Evolutionary conservation across 108 stramenopile species (phyloP).

Genomic region (Fragilariopsis cylindrus): DNA sequence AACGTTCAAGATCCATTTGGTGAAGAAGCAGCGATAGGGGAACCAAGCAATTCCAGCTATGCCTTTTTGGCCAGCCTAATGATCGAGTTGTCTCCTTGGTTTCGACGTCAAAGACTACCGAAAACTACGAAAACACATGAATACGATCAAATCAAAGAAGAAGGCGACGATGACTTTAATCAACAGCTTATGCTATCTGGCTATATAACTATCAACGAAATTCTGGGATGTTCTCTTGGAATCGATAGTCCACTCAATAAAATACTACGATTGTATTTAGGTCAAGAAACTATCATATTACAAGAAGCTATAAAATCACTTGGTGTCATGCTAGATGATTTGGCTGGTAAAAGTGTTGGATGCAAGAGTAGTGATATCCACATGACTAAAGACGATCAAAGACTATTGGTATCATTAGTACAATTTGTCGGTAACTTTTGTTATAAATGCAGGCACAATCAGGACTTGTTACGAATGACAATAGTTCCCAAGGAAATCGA

Average conservation of each 20-base stretch:
- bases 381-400: slow-evolving; percentile 56
- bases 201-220: slow-evolving; percentile 53
- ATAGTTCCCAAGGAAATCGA: slow-evolving; percentile 35
- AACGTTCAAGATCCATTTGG: slow-evolving; percentile 40
- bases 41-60: slow-evolving; percentile 28
- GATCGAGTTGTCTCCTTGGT: slow-evolving; percentile 2
- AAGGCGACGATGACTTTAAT: slow-evolving; percentile 28
- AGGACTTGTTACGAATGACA: slow-evolving; percentile 64
- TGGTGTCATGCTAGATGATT: slow-evolving; percentile 54
- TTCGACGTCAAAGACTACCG: slow-evolving; percentile 3
- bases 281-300: slow-evolving; percentile 49
- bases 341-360: slow-evolving; percentile 47
- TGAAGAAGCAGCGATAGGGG: slow-evolving; percentile 21
- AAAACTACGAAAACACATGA: not conserved
- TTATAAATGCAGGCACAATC: slow-evolving; percentile 66
- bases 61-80: slow-evolving; percentile 46
- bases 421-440: slow-evolving; percentile 74
- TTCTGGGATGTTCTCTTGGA: slow-evolving; percentile 55
- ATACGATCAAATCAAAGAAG: not conserved
- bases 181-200: slow-evolving; percentile 47
- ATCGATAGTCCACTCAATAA: slow-evolving; percentile 25
- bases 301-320: slow-evolving; percentile 44
- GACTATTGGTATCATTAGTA: slow-evolving; percentile 52
- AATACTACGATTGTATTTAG: slow-evolving; percentile 46
- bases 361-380: slow-evolving; percentile 56